Evolutionary conservation across 2,329 filamentous ascomycete genomes (phyloP), one percentile per base, ranked within the genome.

Genomic region (Cercospora canescens): DNA sequence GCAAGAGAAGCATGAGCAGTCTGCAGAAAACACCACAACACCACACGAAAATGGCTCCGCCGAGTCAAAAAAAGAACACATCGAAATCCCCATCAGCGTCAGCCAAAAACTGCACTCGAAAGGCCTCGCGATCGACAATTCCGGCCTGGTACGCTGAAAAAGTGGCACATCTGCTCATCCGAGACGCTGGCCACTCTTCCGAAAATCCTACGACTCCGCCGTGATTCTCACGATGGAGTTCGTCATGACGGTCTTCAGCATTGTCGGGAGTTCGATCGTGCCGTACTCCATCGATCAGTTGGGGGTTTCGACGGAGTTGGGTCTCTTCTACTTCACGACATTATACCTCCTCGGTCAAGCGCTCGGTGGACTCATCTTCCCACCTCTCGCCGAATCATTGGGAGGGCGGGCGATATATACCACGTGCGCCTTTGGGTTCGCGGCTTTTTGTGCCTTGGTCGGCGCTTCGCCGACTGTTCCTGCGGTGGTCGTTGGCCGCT

Each of bases 401-500:
- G 80, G 80, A 0, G 73, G 78, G 7, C 75, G 73, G 16, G 66
- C 67, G 6, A 75, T 79, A 11, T 80, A 81, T 48, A 72, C 79
- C 6, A 62, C 67, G 7, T 75, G 77, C 12, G 77, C 75, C 1
- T 65, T 74, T 16, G 57, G 72, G 2, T 80, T 77, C 63, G 74
- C 71, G 34, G 50, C 76, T 1, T 76, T 73, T 18, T 78, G 78
- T 64, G 41, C 82, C 3, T 63, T 83, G 4, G 78, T 81, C 11
- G 81, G 77, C 2, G 66, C 77, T 0, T 74, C 77, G 0, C 79
- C 73, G 4, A 77, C 76, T 0, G 64, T 82, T 1, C 65, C 76
- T 1, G 77, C 74, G 0, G 76, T 81, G 1, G 70, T 80, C 16
- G 45, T 81, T 3, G 80, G 81, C 34, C 78, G 83, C 4, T 77